Evolutionary conservation across 2,329 filamentous ascomycete species (phyloP), one percentile per base, ranked within the genome.

Genomic region (Neopestalotiopsis clavispora): DNA sequence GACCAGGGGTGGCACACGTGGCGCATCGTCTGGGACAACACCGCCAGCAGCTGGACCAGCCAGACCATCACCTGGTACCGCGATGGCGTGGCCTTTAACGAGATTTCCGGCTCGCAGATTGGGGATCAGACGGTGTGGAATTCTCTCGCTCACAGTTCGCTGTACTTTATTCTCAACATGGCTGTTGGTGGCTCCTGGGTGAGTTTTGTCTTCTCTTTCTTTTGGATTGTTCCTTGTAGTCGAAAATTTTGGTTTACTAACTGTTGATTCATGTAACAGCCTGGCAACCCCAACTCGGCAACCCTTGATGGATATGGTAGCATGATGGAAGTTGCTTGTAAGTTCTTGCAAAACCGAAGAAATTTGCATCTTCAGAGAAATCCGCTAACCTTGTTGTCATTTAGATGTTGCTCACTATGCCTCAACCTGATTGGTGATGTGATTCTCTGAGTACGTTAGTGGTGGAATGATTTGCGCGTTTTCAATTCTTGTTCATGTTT

Each of bases 61-160:
- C 81, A 88, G 79, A 80, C 79, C 2, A 83, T 88, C 67, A 84
- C 81, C 12, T 88, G 85, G 85, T 82, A 78, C 69, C 72, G 81
- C 32, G 84, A 88, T 68, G 85, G 84, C 28, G 52, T 67, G 0
- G 76, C 80, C 65, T 88, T 82, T 74, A 79, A 83, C 70, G 78
- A 79, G 52, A 71, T 88, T 67, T 79, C 75, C 1, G 86, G 85
- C 3, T 73, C 77, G 4, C 74, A 80, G 28, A 77, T 86, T 56
- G 78, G 77, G 52, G 79, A 83, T 65, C 73, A 81, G 73, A 75
- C 69, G 1, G 78, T 82, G 23, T 88, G 85, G 85, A 78, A 77
- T 28, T 78, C 80, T n/a, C 76, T 86, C 14, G 81, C 81, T 0
- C 78, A 80, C 67, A 78, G 78, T 6, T 80, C 83, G 2, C 73